phyloP scores from a whole-genome alignment of 768 basidiomycete genomes.

The Suillus fuscotomentosus region DNA sequence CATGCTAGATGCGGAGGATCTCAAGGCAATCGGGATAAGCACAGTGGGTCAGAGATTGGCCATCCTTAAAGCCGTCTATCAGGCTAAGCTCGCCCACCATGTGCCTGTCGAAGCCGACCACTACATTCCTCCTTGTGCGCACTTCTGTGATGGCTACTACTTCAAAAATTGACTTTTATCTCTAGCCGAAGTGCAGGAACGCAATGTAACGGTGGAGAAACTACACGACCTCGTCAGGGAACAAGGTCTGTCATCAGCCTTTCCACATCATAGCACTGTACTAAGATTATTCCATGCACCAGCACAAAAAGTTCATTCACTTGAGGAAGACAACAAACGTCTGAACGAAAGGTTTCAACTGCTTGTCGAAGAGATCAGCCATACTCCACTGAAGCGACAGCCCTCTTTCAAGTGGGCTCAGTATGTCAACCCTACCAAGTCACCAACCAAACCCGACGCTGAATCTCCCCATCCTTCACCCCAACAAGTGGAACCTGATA shows the following conservation, averaged over 20 bases:
- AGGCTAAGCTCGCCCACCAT: slow-evolving; percentile 79
- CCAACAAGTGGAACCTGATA: slow-evolving; percentile 74
- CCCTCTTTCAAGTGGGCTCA: slow-evolving; percentile 90
- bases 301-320: slow-evolving; percentile 65
- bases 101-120: slow-evolving; percentile 81
- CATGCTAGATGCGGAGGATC: slow-evolving; percentile 75
- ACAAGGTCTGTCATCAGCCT: slow-evolving; percentile 53
- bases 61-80: slow-evolving; percentile 91
- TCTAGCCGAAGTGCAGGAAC: slow-evolving; percentile 60
- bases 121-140: slow-evolving; percentile 88
- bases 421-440: slow-evolving; percentile 72
- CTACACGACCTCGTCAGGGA: slow-evolving; percentile 67
- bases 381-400: slow-evolving; percentile 60
- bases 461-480: slow-evolving; percentile 84
- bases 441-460: slow-evolving; percentile 73
- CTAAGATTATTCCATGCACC: slow-evolving; percentile 8
- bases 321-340: slow-evolving; percentile 79
- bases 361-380: slow-evolving; percentile 63
- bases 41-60: slow-evolving; percentile 90
- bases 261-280: neutral
- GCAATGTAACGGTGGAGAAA: slow-evolving; percentile 59
- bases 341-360: slow-evolving; percentile 61
- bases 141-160: neutral
- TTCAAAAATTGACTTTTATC: slow-evolving; percentile 3
- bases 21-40: slow-evolving; percentile 85